These are phyloP conservation scores for Neofusicoccum parvum DNA, from an alignment of 2,329 filamentous ascomycete species.

Conservation along the genomic window DNA sequence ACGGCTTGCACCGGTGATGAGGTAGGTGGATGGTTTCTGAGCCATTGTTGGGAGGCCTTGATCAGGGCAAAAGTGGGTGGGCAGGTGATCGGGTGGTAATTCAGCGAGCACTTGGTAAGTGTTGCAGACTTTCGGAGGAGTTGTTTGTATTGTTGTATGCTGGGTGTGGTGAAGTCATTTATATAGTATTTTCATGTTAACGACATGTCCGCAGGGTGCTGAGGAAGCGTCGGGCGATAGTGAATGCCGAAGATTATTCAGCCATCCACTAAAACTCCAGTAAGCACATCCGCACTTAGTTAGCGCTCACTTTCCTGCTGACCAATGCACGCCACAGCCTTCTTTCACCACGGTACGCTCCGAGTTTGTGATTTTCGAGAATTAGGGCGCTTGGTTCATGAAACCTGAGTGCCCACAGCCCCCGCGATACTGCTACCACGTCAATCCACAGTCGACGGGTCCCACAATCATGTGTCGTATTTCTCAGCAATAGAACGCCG, in stretches of 20 bases:
- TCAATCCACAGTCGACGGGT: too few relatives aligned
- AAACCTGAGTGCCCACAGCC: too few relatives aligned
- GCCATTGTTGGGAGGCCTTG: background rate
- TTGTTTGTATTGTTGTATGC: too few relatives aligned
- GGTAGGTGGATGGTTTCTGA: background rate
- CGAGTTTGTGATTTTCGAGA: too few relatives aligned
- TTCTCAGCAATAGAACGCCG: too few relatives aligned
- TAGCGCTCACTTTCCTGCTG: background rate
- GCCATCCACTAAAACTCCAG: background rate
- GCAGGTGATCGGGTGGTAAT: too few relatives aligned
- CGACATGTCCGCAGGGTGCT: background rate
- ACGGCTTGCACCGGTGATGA: slow-evolving; percentile 4
- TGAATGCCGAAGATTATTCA: background rate
- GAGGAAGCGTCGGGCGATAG: background rate
- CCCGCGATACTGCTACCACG: too few relatives aligned
- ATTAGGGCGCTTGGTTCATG: too few relatives aligned
- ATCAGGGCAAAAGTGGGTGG: background rate
- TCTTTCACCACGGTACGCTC: background rate
- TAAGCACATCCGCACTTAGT: background rate
- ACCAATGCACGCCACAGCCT: background rate
- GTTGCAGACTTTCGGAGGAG: too few relatives aligned
- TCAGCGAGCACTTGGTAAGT: too few relatives aligned
- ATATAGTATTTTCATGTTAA: background rate
- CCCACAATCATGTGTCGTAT: too few relatives aligned
- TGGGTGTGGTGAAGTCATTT: background rate